Percentiles rank a stretch among this genome's conserved stretches.
These are phyloP conservation scores for Acacia pycnantha DNA, from an alignment of 331 rosid species.

Conservation along the genomic window DNA sequence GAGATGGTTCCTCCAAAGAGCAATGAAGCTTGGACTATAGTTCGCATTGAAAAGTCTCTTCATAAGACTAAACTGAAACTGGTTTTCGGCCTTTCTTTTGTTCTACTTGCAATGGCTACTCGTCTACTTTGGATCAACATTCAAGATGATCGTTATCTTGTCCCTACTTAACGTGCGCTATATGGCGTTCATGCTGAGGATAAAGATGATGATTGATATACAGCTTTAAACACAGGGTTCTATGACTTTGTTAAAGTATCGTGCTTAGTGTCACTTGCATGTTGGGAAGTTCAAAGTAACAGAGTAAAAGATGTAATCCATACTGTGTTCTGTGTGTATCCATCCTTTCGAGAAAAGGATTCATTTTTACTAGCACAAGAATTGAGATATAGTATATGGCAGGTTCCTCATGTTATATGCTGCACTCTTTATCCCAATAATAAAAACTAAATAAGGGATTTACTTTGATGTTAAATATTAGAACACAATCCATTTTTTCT, in stretches of 20 bases:
- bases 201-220: background rate
- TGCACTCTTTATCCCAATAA: background rate
- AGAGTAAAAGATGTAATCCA: constrained; percentile 8
- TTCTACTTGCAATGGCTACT: constrained; percentile 47
- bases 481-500: too few relatives aligned
- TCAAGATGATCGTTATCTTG: constrained; percentile 64
- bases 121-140: constrained; percentile 58
- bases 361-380: background rate
- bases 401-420: background rate
- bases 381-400: background rate
- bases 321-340: too few relatives aligned
- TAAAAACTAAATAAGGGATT: background rate
- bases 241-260: background rate
- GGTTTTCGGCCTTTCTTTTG: constrained; percentile 57
- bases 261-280: constrained; percentile 4
- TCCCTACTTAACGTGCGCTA: constrained; percentile 58
- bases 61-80: constrained; percentile 43
- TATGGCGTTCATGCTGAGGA: constrained; percentile 14
- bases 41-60: constrained; percentile 23
- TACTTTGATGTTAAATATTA: too few relatives aligned
- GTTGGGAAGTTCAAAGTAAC: constrained; percentile 22
- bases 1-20: constrained; percentile 36
- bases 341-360: background rate
- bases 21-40: constrained; percentile 12
- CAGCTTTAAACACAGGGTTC: background rate